Base-by-base conservation (phyloP, 345 rosid species). In the Capsella bursapastoris region DNA sequence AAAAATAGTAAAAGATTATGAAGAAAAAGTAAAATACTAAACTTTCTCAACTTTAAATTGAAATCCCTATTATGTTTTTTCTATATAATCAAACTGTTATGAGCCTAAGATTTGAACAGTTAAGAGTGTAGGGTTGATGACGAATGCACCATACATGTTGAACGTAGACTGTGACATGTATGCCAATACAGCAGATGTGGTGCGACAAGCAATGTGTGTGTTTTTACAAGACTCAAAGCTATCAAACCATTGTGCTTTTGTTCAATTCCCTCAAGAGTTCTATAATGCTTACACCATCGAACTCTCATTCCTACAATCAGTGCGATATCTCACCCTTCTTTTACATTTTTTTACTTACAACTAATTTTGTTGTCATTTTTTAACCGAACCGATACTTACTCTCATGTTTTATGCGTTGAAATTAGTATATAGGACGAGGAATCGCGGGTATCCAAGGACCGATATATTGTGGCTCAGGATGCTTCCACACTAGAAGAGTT, bases 81-180 rank as follows among this genome's bases (percentile, higher is more conserved):
- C 22, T 22, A 22, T 22, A 22, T 35, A 7, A 35, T 35, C 10
- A 35, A 35, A 35, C 7, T 35, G 10, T 35, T 35, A 35, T 37
- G 40, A 37, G 40, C 40, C 40, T 37, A 37, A 37, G 8, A 37
- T 7, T 37, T 37, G 40, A 37, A 37, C 40, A 37, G 40, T 37
- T 37, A 5, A 74, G 91, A 57, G 89, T 84, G 0, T 90, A 1
- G 93, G 93, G 16, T 16, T 59, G 64, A 59, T 59, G 64, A 37
- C 64, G 37, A 59, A 59, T 16, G 47, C 64, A 59, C 64, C 45
- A 0, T 78, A 75, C 80, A 85, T 86, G 83, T 71, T 88, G 57
- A 84, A 83, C 70, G 80, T 90, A 8, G 93, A 90, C 58, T 90
- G 90, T 32, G 90, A 88, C 29, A 88, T 85, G 88, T 85, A 37